Evolutionary conservation across 805 yeast species (phyloP).

Genomic region (Debaryomyces hansenii): DNA sequence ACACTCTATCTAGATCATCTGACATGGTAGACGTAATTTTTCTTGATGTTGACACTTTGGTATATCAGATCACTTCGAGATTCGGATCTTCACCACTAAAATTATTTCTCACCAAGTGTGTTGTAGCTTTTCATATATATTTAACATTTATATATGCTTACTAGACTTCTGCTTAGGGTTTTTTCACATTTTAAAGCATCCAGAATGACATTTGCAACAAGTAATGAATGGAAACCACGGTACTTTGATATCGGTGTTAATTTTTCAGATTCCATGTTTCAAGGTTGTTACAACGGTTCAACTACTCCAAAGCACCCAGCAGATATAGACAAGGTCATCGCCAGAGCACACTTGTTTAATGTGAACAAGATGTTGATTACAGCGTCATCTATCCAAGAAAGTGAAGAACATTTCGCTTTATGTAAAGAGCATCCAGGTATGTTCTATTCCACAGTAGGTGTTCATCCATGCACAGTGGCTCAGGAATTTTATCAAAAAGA

Average conservation of each 20-base stretch:
- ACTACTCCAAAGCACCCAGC: conserved; percentile 53
- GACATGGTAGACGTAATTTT: conserved; percentile 4
- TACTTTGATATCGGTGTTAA: conserved; percentile 61
- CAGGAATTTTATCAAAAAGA: conserved; percentile 34
- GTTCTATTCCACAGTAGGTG: conserved; percentile 77
- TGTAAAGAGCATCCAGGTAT: conserved; percentile 38
- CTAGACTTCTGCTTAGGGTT: neutral
- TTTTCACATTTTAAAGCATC: neutral
- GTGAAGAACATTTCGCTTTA: conserved; percentile 58
- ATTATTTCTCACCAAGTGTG: too few species aligned
- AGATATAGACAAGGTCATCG: conserved; percentile 65
- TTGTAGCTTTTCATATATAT: neutral
- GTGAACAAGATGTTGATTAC: conserved; percentile 77
- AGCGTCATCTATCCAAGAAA: conserved; percentile 75
- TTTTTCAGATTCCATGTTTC: conserved; percentile 85
- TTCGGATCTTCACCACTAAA: too few species aligned
- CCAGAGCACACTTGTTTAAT: conserved; percentile 62
- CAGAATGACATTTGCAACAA: neutral
- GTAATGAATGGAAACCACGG: conserved; percentile 35
- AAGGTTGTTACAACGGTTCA: conserved; percentile 73
- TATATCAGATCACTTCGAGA: too few species aligned
- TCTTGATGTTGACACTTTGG: too few species aligned
- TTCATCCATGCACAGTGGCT: conserved; percentile 88
- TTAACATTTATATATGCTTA: neutral
- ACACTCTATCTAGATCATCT: conserved; percentile 17